These are phyloP conservation scores for Claviceps sp. DNA, from an alignment of 2,329 filamentous ascomycete species.

Conservation along the genomic window DNA sequence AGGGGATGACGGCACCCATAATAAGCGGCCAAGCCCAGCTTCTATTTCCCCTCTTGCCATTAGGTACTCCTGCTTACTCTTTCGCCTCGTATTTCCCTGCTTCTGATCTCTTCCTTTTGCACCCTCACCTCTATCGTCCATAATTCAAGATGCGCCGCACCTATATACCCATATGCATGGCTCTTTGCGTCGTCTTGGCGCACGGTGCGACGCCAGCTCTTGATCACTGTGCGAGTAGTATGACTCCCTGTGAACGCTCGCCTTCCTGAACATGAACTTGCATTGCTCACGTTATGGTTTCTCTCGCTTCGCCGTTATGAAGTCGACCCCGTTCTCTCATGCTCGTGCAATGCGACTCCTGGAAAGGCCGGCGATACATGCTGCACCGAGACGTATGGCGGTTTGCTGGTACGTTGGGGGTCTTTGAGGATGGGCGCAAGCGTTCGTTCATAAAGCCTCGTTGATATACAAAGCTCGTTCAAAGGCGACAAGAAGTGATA, in stretches of 20 bases:
- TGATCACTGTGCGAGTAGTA: constrained; percentile 42
- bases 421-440: neutral
- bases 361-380: constrained; percentile 40
- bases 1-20: too few relatives aligned
- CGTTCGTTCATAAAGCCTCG: too few relatives aligned
- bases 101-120: neutral
- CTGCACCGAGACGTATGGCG: constrained; percentile 52
- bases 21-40: too few relatives aligned
- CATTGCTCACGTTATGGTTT: too few relatives aligned
- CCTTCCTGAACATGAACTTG: too few relatives aligned
- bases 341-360: constrained; percentile 30
- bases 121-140: neutral
- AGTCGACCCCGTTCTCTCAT: constrained; percentile 28
- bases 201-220: constrained; percentile 32
- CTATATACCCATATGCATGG: neutral
- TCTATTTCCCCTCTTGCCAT: too few relatives aligned
- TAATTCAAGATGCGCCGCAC: neutral
- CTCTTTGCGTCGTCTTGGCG: neutral
- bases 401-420: constrained; percentile 31
- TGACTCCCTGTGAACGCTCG: neutral
- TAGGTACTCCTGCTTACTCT: neutral
- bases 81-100: neutral
- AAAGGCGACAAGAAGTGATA: neutral
- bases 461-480: too few relatives aligned
- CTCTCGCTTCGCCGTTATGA: too few relatives aligned